Evolutionary conservation across 495 filamentous ascomycete genomes (phyloP).

Genomic region (Neurospora sp.): DNA sequence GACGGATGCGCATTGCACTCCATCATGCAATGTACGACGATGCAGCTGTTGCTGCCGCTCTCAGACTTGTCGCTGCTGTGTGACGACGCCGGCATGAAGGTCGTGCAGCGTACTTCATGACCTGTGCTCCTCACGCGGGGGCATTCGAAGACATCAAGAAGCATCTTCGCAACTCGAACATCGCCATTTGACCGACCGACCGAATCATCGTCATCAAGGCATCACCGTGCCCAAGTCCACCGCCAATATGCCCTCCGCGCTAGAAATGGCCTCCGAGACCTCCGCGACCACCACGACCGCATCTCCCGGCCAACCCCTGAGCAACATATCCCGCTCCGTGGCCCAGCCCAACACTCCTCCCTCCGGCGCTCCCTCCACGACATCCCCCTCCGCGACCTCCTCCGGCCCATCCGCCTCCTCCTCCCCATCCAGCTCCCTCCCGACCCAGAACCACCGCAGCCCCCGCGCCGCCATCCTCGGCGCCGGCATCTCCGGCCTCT

Average conservation of each 20-base stretch:
- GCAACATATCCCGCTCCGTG: background rate
- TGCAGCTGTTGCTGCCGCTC: background rate
- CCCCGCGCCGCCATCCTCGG: slow-evolving; percentile 30
- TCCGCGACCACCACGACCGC: background rate
- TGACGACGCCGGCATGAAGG: background rate
- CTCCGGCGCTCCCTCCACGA: background rate
- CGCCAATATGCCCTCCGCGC: background rate
- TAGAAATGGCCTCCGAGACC: background rate
- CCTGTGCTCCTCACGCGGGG: background rate
- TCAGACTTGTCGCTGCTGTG: background rate
- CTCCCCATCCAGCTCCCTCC: background rate
- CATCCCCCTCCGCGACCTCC: background rate
- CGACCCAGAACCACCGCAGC: background rate
- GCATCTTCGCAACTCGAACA: background rate
- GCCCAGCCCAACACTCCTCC: background rate
- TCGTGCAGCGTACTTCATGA: background rate
- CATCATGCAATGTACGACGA: background rate
- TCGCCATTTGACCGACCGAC: background rate
- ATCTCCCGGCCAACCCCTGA: background rate
- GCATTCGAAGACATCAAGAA: background rate
- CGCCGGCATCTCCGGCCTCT: slow-evolving; percentile 22
- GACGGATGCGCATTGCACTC: background rate
- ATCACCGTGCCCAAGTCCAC: background rate
- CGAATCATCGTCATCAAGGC: background rate
- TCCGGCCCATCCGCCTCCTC: background rate